Conservation (phyloP, 805 yeast species). For the Tetrapisispora namnaoensis region DNA sequence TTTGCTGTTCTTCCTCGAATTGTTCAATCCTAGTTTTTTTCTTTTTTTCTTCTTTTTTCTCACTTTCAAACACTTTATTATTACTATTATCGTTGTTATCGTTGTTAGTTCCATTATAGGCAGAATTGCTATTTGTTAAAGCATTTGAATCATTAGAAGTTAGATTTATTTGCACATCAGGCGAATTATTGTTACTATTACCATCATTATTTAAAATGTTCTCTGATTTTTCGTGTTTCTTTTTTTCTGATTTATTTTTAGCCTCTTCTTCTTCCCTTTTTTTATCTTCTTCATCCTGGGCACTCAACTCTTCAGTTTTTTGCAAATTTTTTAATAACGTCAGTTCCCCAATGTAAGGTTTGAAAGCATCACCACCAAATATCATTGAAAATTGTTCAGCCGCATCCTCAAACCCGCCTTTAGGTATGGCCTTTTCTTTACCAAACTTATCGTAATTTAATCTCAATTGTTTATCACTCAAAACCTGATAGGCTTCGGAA, state of each 20-base stretch:
- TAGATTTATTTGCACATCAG: neutral
- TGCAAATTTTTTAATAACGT: slow-evolving; percentile 68
- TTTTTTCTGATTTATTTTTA: slow-evolving; percentile 12
- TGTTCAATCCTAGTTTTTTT: slow-evolving; percentile 41
- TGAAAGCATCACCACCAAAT: slow-evolving; percentile 87
- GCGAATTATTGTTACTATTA: neutral
- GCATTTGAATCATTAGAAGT: neutral
- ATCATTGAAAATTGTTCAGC: slow-evolving; percentile 59
- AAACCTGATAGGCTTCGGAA: slow-evolving; percentile 68
- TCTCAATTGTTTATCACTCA: slow-evolving; percentile 55
- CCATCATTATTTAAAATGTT: neutral
- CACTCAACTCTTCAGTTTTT: slow-evolving; percentile 44
- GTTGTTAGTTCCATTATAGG: neutral
- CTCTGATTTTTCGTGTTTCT: slow-evolving; percentile 4
- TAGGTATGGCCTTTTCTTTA: slow-evolving; percentile 59
- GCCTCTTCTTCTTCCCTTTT: slow-evolving; percentile 27
- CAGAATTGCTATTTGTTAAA: neutral
- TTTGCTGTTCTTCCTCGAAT: slow-evolving; percentile 67
- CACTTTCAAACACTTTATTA: slow-evolving; percentile 3
- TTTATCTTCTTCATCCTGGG: slow-evolving; percentile 36
- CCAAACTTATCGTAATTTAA: slow-evolving; percentile 67
- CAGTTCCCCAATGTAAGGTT: slow-evolving; percentile 80
- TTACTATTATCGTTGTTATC: neutral
- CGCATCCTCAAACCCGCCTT: slow-evolving; percentile 69
- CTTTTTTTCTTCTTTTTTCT: slow-evolving; percentile 27